Conservation (phyloP, 768 basidiomycete species). For the Psilocybe sp. region DNA sequence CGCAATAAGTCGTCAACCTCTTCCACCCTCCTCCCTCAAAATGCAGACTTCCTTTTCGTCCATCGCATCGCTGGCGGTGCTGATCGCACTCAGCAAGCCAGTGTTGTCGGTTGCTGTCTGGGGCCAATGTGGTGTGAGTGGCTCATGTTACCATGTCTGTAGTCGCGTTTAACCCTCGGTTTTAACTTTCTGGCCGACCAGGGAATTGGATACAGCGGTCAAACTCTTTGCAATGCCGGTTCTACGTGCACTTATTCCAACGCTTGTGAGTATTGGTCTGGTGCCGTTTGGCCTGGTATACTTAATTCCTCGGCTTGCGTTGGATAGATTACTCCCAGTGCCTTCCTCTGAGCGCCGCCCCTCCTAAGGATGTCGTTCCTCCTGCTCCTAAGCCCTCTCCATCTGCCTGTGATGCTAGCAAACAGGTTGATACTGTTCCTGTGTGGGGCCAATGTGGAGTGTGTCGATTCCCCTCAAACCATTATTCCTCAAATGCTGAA, state of each 20-base stretch:
- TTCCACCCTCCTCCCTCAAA: conserved; percentile 3
- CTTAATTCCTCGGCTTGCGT: neutral
- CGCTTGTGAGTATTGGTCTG: conserved; percentile 30
- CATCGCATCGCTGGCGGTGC: conserved; percentile 30
- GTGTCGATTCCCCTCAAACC: too few relatives aligned
- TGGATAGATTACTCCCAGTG: conserved; percentile 47
- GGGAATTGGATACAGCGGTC: conserved; percentile 42
- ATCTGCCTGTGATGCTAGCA: too few relatives aligned
- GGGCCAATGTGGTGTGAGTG: conserved; percentile 49
- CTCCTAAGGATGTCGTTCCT: too few relatives aligned
- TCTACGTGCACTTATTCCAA: conserved; percentile 39
- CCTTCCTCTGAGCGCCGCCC: conserved; percentile 21
- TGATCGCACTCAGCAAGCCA: conserved; percentile 24
- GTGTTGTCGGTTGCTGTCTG: conserved; percentile 37
- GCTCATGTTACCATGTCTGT: conserved; percentile 6
- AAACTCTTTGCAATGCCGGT: conserved; percentile 43
- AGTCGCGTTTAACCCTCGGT: neutral
- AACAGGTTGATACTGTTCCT: too few relatives aligned
- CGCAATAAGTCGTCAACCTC: too few relatives aligned
- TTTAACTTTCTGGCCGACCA: conserved; percentile 3
- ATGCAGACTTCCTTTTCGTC: conserved; percentile 28
- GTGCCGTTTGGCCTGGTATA: neutral
- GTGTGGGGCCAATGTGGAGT: too few relatives aligned
- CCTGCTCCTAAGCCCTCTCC: too few relatives aligned
- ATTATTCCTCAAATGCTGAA: too few relatives aligned